Conservation (phyloP, 1,284 basidiomycete species). For the Cronartium ribicola region DNA sequence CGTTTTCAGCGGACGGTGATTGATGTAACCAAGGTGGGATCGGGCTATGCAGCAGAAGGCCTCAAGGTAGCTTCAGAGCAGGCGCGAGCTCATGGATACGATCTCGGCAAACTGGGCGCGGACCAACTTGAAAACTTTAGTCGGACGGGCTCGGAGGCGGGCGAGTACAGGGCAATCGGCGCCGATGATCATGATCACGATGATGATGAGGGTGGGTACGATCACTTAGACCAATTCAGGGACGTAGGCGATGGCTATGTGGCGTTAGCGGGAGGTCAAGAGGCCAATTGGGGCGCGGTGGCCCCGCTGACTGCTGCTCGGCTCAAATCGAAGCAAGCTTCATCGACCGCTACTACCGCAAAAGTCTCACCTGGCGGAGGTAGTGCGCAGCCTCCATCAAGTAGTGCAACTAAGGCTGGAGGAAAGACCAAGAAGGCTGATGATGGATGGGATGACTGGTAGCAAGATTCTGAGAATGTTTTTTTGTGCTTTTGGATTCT, state of each 20-base stretch:
- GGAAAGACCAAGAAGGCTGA: slow-evolving; percentile 7
- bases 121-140: slow-evolving; percentile 24
- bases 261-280: neutral
- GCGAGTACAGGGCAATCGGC: slow-evolving; percentile 23
- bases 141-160: neutral
- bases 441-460: slow-evolving; percentile 41
- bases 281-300: slow-evolving; percentile 15
- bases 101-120: slow-evolving; percentile 25
- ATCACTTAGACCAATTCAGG: slow-evolving; percentile 9
- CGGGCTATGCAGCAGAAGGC: slow-evolving; percentile 31
- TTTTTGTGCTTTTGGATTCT: neutral
- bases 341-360: neutral
- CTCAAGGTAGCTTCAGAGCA: slow-evolving; percentile 36
- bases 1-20: slow-evolving; percentile 26
- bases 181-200: slow-evolving; percentile 12
- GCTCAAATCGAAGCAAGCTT: slow-evolving; percentile 9
- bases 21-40: slow-evolving; percentile 28
- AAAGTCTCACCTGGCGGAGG: no score
- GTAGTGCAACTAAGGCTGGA: neutral
- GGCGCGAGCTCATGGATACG: slow-evolving; percentile 32
- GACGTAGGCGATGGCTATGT: slow-evolving; percentile 10
- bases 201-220: slow-evolving; percentile 15
- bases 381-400: no score
- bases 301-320: slow-evolving; percentile 33
- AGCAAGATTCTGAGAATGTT: neutral